Conservation (phyloP, 2,329 filamentous ascomycete genomes). For the Coleophoma cylindrospora region DNA sequence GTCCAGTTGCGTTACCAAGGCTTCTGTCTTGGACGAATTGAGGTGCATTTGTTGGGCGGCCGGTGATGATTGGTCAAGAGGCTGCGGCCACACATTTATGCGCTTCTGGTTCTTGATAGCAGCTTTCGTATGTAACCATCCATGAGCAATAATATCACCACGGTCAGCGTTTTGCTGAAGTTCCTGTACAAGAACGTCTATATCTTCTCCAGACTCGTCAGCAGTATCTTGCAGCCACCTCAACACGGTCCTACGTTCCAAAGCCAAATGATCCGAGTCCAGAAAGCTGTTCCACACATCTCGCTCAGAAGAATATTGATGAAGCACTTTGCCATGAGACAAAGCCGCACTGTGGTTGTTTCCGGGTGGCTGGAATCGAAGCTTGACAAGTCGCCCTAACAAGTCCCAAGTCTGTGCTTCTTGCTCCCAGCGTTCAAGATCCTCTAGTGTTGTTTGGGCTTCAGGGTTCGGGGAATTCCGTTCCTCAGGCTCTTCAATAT, state of each 20-base stretch:
- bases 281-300: constrained; percentile 73
- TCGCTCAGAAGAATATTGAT: constrained; percentile 52
- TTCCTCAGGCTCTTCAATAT: constrained; percentile 50
- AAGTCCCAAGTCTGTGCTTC: constrained; percentile 92
- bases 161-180: constrained; percentile 72
- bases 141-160: constrained; percentile 77
- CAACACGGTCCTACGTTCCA: constrained; percentile 74
- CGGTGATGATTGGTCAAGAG: constrained; percentile 57
- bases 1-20: constrained; percentile 81
- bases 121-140: constrained; percentile 88
- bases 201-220: constrained; percentile 59
- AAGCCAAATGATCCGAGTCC: constrained; percentile 63
- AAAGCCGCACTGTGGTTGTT: constrained; percentile 13
- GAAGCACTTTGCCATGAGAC: constrained; percentile 22
- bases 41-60: constrained; percentile 50
- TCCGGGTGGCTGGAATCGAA: constrained; percentile 50
- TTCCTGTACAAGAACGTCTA: constrained; percentile 72
- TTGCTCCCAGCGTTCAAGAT: constrained; percentile 64
- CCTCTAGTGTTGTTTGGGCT: constrained; percentile 33
- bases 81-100: constrained; percentile 60
- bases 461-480: constrained; percentile 25
- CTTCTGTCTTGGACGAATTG: constrained; percentile 53
- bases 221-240: constrained; percentile 83
- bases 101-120: constrained; percentile 88
- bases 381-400: constrained; percentile 56